phyloP scores from a whole-genome alignment of 768 basidiomycete genomes.

The Amanita pallidorosea region DNA sequence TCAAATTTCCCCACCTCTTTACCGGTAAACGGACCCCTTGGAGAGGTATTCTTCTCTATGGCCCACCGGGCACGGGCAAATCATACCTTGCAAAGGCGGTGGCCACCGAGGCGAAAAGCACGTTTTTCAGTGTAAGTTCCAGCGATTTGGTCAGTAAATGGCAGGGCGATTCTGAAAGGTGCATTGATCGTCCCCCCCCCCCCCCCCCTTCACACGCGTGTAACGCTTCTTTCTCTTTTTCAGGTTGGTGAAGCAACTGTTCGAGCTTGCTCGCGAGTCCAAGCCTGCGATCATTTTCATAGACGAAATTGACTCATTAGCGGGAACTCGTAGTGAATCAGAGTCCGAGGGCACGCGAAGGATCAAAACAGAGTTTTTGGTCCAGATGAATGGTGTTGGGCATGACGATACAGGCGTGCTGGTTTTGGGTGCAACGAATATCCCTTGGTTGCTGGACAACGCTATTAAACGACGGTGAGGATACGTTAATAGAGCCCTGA shows the following conservation, averaged over 20 bases:
- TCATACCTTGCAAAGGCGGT: constrained; percentile 96
- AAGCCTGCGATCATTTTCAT: constrained; percentile 99
- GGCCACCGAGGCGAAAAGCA: constrained; percentile 97
- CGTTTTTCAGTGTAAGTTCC: constrained; percentile 94
- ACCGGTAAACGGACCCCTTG: constrained; percentile 98
- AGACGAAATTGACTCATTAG: constrained; percentile 95
- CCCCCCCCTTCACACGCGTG: neutral
- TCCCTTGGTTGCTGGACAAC: constrained; percentile 96
- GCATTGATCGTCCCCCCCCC: constrained; percentile 14
- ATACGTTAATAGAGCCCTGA: neutral
- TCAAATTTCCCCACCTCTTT: constrained; percentile 98
- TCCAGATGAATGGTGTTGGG: constrained; percentile 99
- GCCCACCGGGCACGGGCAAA: constrained; percentile 97
- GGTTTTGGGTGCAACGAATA: constrained; percentile 95
- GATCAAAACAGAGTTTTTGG: constrained; percentile 95
- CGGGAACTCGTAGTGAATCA: constrained; percentile 91
- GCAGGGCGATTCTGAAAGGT: constrained; percentile 99
- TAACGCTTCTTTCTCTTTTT: neutral
- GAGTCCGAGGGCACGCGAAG: constrained; percentile 95
- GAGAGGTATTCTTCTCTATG: constrained; percentile 92
- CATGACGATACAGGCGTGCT: constrained; percentile 96
- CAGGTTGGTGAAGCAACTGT: constrained; percentile 92
- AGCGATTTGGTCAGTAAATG: constrained; percentile 97
- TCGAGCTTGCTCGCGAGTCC: constrained; percentile 89
- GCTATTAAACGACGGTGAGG: constrained; percentile 90